Evolutionary conservation across 2,329 filamentous ascomycete genomes (phyloP), one percentile per base, ranked within the genome.

Genomic region (Ophiosphaerella korrae): DNA sequence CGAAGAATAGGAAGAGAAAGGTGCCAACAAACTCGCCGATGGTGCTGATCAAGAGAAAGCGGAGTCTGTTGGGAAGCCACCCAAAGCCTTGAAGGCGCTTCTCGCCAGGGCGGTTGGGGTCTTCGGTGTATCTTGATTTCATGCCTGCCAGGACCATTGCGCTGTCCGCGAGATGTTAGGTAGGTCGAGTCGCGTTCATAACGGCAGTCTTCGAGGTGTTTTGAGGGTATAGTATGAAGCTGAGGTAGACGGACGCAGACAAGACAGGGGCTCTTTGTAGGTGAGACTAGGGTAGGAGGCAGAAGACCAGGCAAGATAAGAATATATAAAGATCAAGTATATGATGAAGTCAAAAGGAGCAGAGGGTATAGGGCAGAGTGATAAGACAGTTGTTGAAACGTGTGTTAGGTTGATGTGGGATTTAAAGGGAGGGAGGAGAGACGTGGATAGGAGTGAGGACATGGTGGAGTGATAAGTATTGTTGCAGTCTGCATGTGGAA

Each of bases 31-130:
- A 70, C 38, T 76, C 74, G 18, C 78, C 78, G 14, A 77, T 49
- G 69, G 77, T 76, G 48, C 77, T 75, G 52, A 80, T 70, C 58
- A 79, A 63, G 48, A 80, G 67, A 60, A 78, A 75, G 50, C 71
- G 70, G 37, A 62, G 42, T 47, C 62, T 64, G 58, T 79, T 78
- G 5, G 78, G 75, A 42, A 80, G 66, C 71, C 76, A 78, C 57
- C 68, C 66, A 42, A 76, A 64, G 43, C 71, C 71, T 14, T 67
- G 65, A 3, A 77, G 48, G 16, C 75, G 75, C 38, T 62, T 69
- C 60, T 78, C 75, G 31, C 68, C 66, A 42, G 57, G 66, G 21
- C 50, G 65, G 24, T 58, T 56, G 26, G 70, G 67, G 40, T 74
- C 67, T 38, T 58, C 61, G 18, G 67, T 71, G 52, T 71, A 70